These are phyloP conservation scores for Bocquillonia castaneifolia DNA, from an alignment of 441 rosid species.

Conservation along the genomic window DNA sequence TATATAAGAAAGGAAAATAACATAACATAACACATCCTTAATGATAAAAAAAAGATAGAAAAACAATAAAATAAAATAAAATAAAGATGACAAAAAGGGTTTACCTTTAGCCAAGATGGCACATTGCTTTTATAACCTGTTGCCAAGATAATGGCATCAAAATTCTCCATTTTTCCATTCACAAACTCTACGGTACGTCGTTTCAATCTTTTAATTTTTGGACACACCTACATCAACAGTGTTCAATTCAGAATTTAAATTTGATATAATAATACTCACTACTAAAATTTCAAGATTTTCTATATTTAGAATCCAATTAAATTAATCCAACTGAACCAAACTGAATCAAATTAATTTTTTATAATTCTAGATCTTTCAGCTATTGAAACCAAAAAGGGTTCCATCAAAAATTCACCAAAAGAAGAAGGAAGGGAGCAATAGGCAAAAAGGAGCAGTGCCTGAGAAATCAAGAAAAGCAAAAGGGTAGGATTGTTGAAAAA, in stretches of 20 bases:
- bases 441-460: conserved; percentile 7
- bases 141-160: conserved; percentile 77
- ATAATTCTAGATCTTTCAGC: neutral
- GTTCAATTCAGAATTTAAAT: neutral
- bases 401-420: neutral
- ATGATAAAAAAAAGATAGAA: neutral
- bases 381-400: neutral
- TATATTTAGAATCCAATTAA: neutral
- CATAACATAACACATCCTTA: conserved; percentile 1
- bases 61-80: neutral
- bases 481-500: conserved; percentile 4
- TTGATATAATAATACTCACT: too few species aligned
- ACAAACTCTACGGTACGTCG: conserved; percentile 55
- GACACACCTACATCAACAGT: conserved; percentile 43
- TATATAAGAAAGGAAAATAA: neutral
- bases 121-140: conserved; percentile 89
- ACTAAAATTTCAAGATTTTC: neutral
- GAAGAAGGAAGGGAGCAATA: neutral
- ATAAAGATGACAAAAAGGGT: neutral
- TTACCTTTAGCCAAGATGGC: conserved; percentile 80
- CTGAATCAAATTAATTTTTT: neutral
- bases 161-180: conserved; percentile 53
- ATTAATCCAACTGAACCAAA: neutral
- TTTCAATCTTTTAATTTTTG: conserved; percentile 49
- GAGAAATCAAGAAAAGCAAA: conserved; percentile 17